These are phyloP conservation scores for Teunomyces kruisii DNA, from an alignment of 805 yeast species.

Conservation along the genomic window DNA sequence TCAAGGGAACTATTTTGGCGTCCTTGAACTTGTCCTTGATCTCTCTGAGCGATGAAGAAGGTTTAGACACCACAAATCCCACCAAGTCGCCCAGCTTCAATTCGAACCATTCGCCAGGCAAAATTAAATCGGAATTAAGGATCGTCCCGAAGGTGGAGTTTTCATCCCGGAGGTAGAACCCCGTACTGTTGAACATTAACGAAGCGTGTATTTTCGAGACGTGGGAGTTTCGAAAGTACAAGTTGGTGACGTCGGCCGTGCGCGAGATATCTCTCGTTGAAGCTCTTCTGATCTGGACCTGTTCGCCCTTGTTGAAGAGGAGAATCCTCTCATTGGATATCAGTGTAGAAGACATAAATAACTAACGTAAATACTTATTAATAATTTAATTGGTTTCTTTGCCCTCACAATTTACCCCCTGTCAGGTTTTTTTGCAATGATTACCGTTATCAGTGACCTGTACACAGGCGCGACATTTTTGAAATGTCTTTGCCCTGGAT, in stretches of 20 bases:
- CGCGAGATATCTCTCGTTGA: constrained; percentile 28
- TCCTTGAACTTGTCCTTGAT: constrained; percentile 10
- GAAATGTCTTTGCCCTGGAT: too few relatives aligned
- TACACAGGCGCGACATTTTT: neutral
- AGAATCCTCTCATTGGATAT: constrained; percentile 11
- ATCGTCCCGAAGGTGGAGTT: constrained; percentile 42
- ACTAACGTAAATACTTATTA: neutral
- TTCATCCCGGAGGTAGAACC: constrained; percentile 27
- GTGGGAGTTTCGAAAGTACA: constrained; percentile 33
- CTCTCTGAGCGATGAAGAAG: constrained; percentile 21
- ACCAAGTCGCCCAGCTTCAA: constrained; percentile 26
- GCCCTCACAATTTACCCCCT: constrained; percentile 4
- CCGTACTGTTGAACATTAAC: constrained; percentile 16
- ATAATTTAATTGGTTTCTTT: neutral
- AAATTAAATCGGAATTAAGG: constrained; percentile 24
- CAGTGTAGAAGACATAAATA: constrained; percentile 2
- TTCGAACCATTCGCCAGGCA: constrained; percentile 15
- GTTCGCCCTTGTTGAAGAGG: constrained; percentile 13
- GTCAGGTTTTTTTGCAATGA: constrained; percentile 1
- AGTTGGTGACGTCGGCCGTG: constrained; percentile 25
- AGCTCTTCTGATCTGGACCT: constrained; percentile 26
- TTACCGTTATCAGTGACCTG: neutral
- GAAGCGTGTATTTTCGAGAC: constrained; percentile 40
- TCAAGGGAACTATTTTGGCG: constrained; percentile 19
- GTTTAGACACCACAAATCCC: constrained; percentile 36